phyloP scores from a whole-genome alignment of 169 alveolate genomes.

The Eimeria praecox region DNA sequence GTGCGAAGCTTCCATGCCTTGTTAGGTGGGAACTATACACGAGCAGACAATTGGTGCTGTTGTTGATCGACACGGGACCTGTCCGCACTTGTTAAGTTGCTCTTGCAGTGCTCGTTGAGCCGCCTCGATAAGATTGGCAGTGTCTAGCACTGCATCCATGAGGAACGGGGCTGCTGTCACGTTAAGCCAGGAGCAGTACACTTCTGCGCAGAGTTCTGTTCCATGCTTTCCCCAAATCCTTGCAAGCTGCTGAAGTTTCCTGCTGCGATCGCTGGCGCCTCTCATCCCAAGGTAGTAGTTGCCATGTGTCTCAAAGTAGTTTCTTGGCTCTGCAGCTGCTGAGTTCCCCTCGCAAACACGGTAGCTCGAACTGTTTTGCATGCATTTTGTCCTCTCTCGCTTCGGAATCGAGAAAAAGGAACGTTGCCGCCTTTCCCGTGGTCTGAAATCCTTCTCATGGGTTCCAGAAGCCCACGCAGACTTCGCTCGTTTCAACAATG shows the following conservation, averaged over 20 bases:
- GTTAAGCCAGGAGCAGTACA: constrained; percentile 76
- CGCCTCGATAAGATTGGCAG: constrained; percentile 70
- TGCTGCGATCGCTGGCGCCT: constrained; percentile 5
- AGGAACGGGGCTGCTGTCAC: constrained; percentile 78
- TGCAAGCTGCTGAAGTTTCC: constrained; percentile 16
- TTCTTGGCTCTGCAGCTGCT: not conserved
- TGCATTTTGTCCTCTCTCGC: constrained; percentile 4
- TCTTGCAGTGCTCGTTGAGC: constrained; percentile 62
- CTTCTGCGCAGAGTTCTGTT: constrained; percentile 55
- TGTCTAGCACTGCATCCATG: constrained; percentile 76
- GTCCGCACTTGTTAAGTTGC: constrained; percentile 39
- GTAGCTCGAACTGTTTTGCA: not conserved
- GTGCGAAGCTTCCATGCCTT: not conserved
- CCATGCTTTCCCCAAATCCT: constrained; percentile 45
- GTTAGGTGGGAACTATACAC: not conserved
- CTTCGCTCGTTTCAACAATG: not conserved
- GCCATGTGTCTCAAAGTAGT: not conserved
- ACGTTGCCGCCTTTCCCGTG: not conserved
- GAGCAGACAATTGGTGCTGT: not conserved
- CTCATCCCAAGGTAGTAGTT: not conserved
- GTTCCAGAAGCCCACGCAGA: constrained; percentile 18
- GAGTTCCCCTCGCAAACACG: not conserved
- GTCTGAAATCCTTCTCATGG: not conserved
- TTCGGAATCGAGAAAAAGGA: not conserved
- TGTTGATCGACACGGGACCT: not conserved